A percentile compares a stretch with the other conserved stretches of the same genome.
These are phyloP conservation scores for Clathrus columnatus DNA, from an alignment of 768 basidiomycete species.

Conservation along the genomic window DNA sequence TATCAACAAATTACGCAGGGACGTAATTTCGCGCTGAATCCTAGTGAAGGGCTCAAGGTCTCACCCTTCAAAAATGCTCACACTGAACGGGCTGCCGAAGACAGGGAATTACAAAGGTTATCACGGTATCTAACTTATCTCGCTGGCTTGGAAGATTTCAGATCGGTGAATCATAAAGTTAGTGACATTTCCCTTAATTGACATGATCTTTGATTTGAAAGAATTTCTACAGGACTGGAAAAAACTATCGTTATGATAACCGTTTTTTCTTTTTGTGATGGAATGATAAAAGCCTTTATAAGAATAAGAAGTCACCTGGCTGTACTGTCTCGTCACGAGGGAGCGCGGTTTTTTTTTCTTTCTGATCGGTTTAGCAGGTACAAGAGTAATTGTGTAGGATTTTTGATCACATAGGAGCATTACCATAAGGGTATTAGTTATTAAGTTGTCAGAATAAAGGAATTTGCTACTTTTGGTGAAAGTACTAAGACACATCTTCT, in stretches of 20 bases:
- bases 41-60: conserved; percentile 75
- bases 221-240: conserved; percentile 26
- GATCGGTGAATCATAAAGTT: conserved; percentile 59
- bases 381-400: too few relatives aligned
- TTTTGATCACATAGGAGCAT: too few relatives aligned
- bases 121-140: conserved; percentile 58
- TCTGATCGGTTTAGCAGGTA: too few relatives aligned
- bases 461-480: too few relatives aligned
- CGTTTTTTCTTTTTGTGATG: too few relatives aligned
- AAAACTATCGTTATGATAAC: conserved; percentile 11
- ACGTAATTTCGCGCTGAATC: conserved; percentile 85
- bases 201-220: conserved; percentile 1
- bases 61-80: conserved; percentile 74
- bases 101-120: conserved; percentile 64
- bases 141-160: conserved; percentile 51
- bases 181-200: conserved; percentile 13
- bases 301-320: too few relatives aligned
- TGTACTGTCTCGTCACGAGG: too few relatives aligned
- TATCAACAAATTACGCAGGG: conserved; percentile 31
- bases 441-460: too few relatives aligned
- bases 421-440: too few relatives aligned
- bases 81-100: conserved; percentile 45
- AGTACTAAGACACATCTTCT: too few relatives aligned
- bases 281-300: too few relatives aligned
- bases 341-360: too few relatives aligned